These are phyloP conservation scores for Sphaerobolus stellatus DNA, from an alignment of 1,284 basidiomycete genomes.

Conservation along the genomic window DNA sequence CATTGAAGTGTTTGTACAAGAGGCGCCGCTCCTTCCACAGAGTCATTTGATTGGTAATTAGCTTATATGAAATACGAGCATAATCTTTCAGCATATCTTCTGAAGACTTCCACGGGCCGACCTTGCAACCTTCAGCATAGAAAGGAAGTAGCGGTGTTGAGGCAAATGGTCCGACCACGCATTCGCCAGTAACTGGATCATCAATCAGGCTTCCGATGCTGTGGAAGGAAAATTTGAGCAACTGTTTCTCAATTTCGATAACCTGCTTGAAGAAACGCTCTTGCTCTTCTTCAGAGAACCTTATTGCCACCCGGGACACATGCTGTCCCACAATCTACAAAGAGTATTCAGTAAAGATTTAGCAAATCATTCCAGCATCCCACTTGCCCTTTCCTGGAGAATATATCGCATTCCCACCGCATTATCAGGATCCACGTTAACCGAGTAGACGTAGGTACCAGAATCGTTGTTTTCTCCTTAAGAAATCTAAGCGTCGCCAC, in stretches of 20 bases:
- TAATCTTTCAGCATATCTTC: not conserved
- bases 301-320: not conserved
- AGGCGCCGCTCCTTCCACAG: not conserved
- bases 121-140: not conserved
- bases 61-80: not conserved
- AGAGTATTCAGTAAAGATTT: not conserved
- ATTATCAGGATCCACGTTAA: not conserved
- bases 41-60: not conserved
- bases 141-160: not conserved
- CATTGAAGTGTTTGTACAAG: not conserved
- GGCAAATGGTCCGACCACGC: not conserved
- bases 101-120: not conserved
- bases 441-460: not conserved
- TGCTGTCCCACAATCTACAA: not conserved
- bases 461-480: conserved; percentile 2
- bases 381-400: not conserved
- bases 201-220: not conserved
- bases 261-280: not conserved
- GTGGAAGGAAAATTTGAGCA: not conserved
- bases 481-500: not conserved
- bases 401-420: not conserved
- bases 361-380: not conserved
- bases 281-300: not conserved
- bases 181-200: too few species aligned
- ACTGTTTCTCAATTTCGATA: not conserved